phyloP scores from a whole-genome alignment of 1,284 basidiomycete species.

The Xerocomus amazonicus region DNA sequence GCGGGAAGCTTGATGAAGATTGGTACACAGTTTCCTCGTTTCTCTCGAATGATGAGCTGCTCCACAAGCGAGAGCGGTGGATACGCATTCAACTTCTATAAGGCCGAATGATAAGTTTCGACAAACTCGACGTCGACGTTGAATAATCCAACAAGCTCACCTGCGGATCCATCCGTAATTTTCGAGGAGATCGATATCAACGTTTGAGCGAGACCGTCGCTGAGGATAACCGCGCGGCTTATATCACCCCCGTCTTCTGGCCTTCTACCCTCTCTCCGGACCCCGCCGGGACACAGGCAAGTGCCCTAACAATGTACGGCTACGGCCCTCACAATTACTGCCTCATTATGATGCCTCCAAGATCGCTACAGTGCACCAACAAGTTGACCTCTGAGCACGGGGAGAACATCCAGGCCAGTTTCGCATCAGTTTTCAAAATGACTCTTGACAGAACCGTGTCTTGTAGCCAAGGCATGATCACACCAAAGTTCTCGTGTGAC shows the following conservation, averaged over 20 bases:
- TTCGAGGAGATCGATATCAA: no score
- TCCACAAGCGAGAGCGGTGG: slow-evolving; percentile 71
- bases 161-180: slow-evolving; percentile 35
- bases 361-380: no score
- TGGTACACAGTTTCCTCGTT: slow-evolving; percentile 87
- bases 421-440: not conserved
- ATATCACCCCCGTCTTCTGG: no score
- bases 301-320: no score
- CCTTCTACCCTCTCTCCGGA: no score
- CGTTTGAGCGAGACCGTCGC: no score
- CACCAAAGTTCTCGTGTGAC: slow-evolving; percentile 71
- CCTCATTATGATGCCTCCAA: no score
- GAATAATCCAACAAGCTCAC: slow-evolving; percentile 37
- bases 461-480: slow-evolving; percentile 55
- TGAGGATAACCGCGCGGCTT: no score
- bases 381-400: not conserved
- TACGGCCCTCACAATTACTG: no score
- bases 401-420: not conserved
- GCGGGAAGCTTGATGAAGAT: slow-evolving; percentile 92
- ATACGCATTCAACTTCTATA: slow-evolving; percentile 59
- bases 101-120: slow-evolving; percentile 3
- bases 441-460: not conserved
- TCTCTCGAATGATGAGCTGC: slow-evolving; percentile 70
- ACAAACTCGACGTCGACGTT: not conserved
- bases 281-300: no score